Percentiles rank a stretch among this genome's conserved stretches.
These are phyloP conservation scores for Trichoderma sp. DNA, from an alignment of 2,329 filamentous ascomycete species.

Conservation along the genomic window DNA sequence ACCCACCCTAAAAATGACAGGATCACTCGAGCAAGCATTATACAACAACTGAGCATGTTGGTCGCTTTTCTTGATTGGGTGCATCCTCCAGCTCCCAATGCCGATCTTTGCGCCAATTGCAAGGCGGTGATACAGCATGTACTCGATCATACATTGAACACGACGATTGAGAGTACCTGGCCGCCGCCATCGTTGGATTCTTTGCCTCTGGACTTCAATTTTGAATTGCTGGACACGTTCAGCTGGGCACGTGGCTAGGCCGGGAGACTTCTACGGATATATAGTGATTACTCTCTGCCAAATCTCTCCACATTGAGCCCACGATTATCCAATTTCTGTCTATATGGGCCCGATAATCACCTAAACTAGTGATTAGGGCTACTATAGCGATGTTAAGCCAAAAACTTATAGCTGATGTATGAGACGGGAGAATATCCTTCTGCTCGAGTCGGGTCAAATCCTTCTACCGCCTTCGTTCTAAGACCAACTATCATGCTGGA, in stretches of 20 bases:
- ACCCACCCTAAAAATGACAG: background rate
- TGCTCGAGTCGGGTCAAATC: too few species aligned
- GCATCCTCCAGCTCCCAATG: background rate
- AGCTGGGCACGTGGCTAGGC: background rate
- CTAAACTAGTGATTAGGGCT: too few species aligned
- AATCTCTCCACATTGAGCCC: fast-evolving
- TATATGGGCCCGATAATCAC: too few species aligned
- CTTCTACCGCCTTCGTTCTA: too few species aligned
- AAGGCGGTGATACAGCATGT: background rate
- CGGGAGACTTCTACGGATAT: fast-evolving
- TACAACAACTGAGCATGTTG: background rate
- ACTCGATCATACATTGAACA: background rate
- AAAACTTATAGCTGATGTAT: too few species aligned
- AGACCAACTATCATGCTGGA: too few species aligned
- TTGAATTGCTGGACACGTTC: background rate
- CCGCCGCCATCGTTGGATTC: background rate
- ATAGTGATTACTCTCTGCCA: too few species aligned
- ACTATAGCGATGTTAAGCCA: too few species aligned
- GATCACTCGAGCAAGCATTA: background rate
- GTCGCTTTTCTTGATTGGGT: background rate
- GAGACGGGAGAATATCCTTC: too few species aligned
- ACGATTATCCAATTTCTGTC: too few species aligned
- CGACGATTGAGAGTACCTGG: background rate
- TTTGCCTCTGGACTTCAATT: background rate
- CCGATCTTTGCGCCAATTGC: background rate